Evolutionary conservation across 2,329 filamentous ascomycete genomes (phyloP).

Genomic region (Ascochyta rabiei): DNA sequence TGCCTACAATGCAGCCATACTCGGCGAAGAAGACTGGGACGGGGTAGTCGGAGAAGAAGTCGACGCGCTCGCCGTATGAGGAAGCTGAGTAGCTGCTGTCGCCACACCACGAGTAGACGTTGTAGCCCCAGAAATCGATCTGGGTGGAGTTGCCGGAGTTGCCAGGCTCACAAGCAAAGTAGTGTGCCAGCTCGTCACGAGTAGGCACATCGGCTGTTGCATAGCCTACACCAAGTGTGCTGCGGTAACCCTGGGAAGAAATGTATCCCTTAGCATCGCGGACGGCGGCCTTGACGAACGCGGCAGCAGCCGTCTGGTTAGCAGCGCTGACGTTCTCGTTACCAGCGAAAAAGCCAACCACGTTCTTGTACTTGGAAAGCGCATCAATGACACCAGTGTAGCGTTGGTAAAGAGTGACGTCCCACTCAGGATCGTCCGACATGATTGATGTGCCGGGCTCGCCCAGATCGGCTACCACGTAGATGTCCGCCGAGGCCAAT

Average conservation of each 20-base stretch:
- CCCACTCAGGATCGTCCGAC: conserved; percentile 79
- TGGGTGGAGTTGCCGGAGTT: conserved; percentile 53
- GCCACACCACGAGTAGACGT: conserved; percentile 99
- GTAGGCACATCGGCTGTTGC: conserved; percentile 93
- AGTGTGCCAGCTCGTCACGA: conserved; percentile 79
- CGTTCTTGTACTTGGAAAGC: conserved; percentile 82
- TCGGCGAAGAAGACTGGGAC: conserved; percentile 98
- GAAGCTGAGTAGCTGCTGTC: conserved; percentile 76
- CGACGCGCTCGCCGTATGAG: conserved; percentile 78
- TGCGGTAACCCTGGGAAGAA: conserved; percentile 72
- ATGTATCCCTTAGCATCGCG: conserved; percentile 96
- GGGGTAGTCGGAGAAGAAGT: conserved; percentile 86
- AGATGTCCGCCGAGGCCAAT: conserved; percentile 84
- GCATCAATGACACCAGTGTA: conserved; percentile 85
- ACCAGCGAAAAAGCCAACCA: conserved; percentile 96
- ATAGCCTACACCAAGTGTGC: conserved; percentile 83
- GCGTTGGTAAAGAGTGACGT: conserved; percentile 75
- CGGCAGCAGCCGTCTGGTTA: conserved; percentile 87
- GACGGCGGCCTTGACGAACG: conserved; percentile 96
- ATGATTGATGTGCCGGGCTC: conserved; percentile 72
- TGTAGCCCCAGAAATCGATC: conserved; percentile 99
- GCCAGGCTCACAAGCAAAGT: conserved; percentile 84
- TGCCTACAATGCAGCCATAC: conserved; percentile 82
- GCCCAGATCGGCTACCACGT: conserved; percentile 84
- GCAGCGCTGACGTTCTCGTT: conserved; percentile 92